A percentile compares a stretch with the other conserved stretches of the same genome.
Evolutionary conservation across 2,329 filamentous ascomycete species (phyloP).

Genomic region (Blastomyces gilchristii): DNA sequence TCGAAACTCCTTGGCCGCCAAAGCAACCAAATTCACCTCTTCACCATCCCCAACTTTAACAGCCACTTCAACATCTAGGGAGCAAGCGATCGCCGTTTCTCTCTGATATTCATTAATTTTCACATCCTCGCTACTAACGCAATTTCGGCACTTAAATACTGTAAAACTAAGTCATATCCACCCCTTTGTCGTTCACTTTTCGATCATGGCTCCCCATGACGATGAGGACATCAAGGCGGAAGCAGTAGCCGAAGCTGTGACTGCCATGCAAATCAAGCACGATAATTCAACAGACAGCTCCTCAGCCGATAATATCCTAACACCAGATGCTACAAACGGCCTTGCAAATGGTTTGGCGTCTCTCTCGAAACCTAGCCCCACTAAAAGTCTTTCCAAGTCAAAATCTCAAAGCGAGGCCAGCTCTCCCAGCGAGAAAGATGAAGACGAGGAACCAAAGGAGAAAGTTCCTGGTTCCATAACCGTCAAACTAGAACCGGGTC

Average conservation of each 20-base stretch:
- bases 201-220: conserved; percentile 34
- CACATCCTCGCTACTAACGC: not conserved
- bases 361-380: conserved; percentile 13
- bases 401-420: conserved; percentile 19
- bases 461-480: conserved; percentile 51
- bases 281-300: conserved; percentile 21
- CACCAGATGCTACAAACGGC: conserved; percentile 13
- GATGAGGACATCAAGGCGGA: conserved; percentile 30
- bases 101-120: not conserved
- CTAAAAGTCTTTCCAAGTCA: conserved; percentile 17
- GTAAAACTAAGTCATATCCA: not conserved
- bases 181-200: not conserved
- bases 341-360: conserved; percentile 13
- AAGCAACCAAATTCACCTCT: conserved; percentile 2
- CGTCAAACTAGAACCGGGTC: conserved; percentile 53
- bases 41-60: not conserved
- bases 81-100: not conserved
- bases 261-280: conserved; percentile 27
- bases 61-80: conserved; percentile 1
- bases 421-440: conserved; percentile 23
- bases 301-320: conserved; percentile 18
- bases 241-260: conserved; percentile 28
- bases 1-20: conserved; percentile 1
- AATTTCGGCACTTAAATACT: not conserved
- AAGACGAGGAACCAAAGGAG: conserved; percentile 40